phyloP scores from a whole-genome alignment of 805 yeast genomes.

The Starmerella roubikii region DNA sequence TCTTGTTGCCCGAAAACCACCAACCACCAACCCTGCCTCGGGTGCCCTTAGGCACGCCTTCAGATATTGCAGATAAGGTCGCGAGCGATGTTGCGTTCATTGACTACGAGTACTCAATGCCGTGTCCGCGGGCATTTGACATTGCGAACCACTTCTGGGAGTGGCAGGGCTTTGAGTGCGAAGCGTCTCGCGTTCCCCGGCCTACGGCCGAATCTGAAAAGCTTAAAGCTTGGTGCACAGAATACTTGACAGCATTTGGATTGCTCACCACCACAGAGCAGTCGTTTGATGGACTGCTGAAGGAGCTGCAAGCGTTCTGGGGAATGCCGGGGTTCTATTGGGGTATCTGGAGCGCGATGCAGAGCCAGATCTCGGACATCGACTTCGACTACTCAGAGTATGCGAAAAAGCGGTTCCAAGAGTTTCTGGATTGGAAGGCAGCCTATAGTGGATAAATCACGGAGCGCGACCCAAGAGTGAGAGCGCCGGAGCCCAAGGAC shows the following conservation, averaged over 20 bases:
- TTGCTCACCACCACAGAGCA: conserved; percentile 18
- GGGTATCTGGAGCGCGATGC: conserved; percentile 77
- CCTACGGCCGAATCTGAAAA: conserved; percentile 34
- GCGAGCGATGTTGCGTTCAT: conserved; percentile 36
- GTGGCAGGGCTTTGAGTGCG: conserved; percentile 75
- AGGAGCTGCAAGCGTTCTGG: conserved; percentile 47
- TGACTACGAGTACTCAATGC: conserved; percentile 60
- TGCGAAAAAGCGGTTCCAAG: conserved; percentile 45
- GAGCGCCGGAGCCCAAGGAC: neutral
- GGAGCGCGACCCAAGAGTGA: too few relatives aligned
- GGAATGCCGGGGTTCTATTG: conserved; percentile 76
- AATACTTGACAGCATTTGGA: conserved; percentile 34
- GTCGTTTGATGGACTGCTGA: conserved; percentile 34
- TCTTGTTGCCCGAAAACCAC: conserved; percentile 39
- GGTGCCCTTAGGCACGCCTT: conserved; percentile 4
- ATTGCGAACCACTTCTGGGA: conserved; percentile 64
- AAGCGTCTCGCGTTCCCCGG: conserved; percentile 42
- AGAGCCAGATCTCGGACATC: conserved; percentile 50
- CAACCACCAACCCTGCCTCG: conserved; percentile 1
- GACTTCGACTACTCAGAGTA: conserved; percentile 59
- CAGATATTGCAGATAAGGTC: neutral
- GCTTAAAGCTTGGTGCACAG: conserved; percentile 44
- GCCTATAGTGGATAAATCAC: too few relatives aligned
- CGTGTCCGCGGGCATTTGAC: conserved; percentile 62
- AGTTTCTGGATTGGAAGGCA: conserved; percentile 57